Percentiles rank a stretch among this genome's conserved stretches.
phyloP scores from a whole-genome alignment of 2,329 filamentous ascomycete species.

The Microdochium trichocladiopsis region DNA sequence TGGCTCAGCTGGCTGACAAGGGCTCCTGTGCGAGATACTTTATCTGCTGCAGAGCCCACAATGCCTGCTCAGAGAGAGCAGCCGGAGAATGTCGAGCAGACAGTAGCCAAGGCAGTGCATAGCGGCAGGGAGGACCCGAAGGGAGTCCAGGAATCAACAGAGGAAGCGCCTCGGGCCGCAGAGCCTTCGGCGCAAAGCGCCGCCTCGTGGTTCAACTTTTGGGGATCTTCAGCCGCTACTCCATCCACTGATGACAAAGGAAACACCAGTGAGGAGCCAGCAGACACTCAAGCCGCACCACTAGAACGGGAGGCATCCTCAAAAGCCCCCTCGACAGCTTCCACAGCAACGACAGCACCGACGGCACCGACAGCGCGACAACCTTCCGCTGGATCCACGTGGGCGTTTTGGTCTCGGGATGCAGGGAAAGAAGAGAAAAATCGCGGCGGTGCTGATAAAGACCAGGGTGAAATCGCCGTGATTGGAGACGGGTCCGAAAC shows the following conservation, averaged over 20 bases:
- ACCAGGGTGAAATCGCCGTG: constrained; percentile 47
- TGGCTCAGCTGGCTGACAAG: no score
- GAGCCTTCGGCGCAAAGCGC: constrained; percentile 8
- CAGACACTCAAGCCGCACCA: background rate
- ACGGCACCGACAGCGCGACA: constrained; percentile 12
- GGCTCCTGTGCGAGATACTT: no score
- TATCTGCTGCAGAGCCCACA: no score
- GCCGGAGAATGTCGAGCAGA: no score
- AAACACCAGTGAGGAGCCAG: background rate
- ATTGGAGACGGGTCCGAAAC: constrained; percentile 49
- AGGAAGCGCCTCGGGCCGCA: constrained; percentile 2
- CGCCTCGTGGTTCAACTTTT: constrained; percentile 26
- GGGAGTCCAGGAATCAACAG: background rate
- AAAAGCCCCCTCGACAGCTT: constrained; percentile 9
- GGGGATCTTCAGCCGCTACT: constrained; percentile 14
- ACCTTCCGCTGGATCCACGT: constrained; percentile 57
- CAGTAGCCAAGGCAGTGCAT: background rate
- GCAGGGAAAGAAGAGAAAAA: constrained; percentile 26
- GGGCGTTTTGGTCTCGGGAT: constrained; percentile 75
- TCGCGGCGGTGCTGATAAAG: constrained; percentile 22
- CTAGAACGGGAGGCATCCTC: background rate
- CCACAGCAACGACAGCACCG: constrained; percentile 13
- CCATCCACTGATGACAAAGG: constrained; percentile 6
- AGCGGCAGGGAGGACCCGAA: background rate
- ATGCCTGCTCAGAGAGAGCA: no score